These are phyloP conservation scores for Lipomyces oligophaga DNA, from an alignment of 805 yeast species.

Conservation along the genomic window DNA sequence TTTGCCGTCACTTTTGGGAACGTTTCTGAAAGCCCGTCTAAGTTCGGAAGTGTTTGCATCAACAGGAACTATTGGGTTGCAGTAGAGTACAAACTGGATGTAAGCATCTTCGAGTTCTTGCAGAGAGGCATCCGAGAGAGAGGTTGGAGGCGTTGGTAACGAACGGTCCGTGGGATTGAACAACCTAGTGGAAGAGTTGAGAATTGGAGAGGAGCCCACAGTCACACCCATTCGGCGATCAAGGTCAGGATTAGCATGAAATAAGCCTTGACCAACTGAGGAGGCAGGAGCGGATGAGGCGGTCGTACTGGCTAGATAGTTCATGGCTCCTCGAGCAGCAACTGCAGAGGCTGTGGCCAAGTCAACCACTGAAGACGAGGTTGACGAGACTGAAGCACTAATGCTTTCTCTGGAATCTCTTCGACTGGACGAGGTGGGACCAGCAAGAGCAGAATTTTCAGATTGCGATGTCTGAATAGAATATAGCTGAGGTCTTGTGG, in stretches of 20 bases:
- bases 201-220: background rate
- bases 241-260: slow-evolving; percentile 24
- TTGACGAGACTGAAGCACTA: too few species aligned
- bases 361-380: slow-evolving; percentile 5
- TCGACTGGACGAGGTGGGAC: too few species aligned
- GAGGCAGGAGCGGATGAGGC: background rate
- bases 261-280: slow-evolving; percentile 13
- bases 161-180: slow-evolving; percentile 14
- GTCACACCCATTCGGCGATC: slow-evolving; percentile 12
- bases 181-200: background rate
- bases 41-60: slow-evolving; percentile 16
- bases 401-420: too few species aligned
- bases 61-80: slow-evolving; percentile 20
- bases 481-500: too few species aligned
- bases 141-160: slow-evolving; percentile 10
- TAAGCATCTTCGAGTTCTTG: slow-evolving; percentile 15
- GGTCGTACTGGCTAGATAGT: slow-evolving; percentile 5
- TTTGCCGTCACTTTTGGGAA: slow-evolving; percentile 28
- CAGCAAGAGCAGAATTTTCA: too few species aligned
- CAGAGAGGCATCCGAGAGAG: background rate
- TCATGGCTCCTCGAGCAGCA: slow-evolving; percentile 19
- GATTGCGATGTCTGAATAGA: too few species aligned
- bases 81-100: slow-evolving; percentile 22
- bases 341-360: slow-evolving; percentile 23
- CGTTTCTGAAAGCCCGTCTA: slow-evolving; percentile 20